These are phyloP conservation scores for Pseudofabraea citricarpa DNA, from an alignment of 2,329 filamentous ascomycete species.

Conservation along the genomic window DNA sequence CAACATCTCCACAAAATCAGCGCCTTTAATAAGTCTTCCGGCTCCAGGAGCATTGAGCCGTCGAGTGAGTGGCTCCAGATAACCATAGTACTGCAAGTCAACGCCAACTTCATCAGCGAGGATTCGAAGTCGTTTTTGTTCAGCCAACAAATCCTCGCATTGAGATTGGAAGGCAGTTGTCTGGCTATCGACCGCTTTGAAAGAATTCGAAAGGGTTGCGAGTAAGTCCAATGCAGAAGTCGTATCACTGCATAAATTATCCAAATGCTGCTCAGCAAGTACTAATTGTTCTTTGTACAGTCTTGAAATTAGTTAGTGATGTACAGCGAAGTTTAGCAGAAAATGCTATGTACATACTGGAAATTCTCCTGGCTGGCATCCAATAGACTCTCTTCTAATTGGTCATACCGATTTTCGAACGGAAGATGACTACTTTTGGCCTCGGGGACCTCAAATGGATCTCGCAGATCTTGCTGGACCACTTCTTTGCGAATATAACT, in stretches of 20 bases:
- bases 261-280: constrained; percentile 76
- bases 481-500: constrained; percentile 51
- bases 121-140: constrained; percentile 73
- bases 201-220: constrained; percentile 76
- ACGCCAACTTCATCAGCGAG: constrained; percentile 82
- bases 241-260: constrained; percentile 72
- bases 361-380: constrained; percentile 84
- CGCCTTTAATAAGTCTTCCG: constrained; percentile 75
- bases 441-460: constrained; percentile 22
- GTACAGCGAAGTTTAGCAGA: too few relatives aligned
- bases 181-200: constrained; percentile 81
- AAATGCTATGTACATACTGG: constrained; percentile 63
- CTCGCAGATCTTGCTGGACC: constrained; percentile 14
- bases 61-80: constrained; percentile 85
- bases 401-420: constrained; percentile 53
- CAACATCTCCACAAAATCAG: constrained; percentile 84
- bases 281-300: constrained; percentile 77
- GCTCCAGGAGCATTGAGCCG: constrained; percentile 90
- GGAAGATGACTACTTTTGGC: constrained; percentile 44
- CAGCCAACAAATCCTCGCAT: constrained; percentile 80
- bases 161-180: constrained; percentile 91
- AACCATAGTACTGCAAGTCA: constrained; percentile 91
- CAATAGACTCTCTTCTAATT: constrained; percentile 62
- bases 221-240: constrained; percentile 71
- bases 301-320: constrained; percentile 33